A percentile compares a stretch with the other conserved stretches of the same genome.
These are phyloP conservation scores for Incumbomyces lentus DNA, from an alignment of 2,329 filamentous ascomycete species.

Conservation along the genomic window DNA sequence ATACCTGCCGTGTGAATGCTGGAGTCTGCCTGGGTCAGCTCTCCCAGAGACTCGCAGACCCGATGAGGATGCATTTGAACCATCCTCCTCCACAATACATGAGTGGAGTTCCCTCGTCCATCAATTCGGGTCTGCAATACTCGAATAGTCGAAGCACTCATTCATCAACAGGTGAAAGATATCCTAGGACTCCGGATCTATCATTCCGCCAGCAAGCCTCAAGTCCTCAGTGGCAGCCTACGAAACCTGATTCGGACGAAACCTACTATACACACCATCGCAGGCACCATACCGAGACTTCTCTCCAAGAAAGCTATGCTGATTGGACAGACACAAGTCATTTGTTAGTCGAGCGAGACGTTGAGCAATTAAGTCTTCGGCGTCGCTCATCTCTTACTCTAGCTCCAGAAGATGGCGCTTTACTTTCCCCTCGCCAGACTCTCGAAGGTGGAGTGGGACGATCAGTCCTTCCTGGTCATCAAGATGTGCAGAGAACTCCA, in stretches of 20 bases:
- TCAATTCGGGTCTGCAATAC: conserved; percentile 12
- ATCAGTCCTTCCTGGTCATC: neutral
- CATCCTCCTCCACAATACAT: neutral
- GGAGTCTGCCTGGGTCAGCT: conserved; percentile 28
- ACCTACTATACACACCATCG: neutral
- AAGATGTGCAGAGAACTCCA: conserved; percentile 7
- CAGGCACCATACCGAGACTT: neutral
- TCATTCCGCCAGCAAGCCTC: neutral
- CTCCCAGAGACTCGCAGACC: conserved; percentile 24
- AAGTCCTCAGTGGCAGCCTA: neutral
- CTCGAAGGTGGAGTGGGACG: conserved; percentile 6
- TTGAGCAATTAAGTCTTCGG: conserved; percentile 12
- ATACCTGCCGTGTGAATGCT: conserved; percentile 27
- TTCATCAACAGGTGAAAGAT: conserved; percentile 10
- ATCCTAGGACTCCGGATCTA: neutral
- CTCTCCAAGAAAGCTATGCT: neutral
- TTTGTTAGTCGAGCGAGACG: conserved; percentile 1
- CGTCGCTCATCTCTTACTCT: conserved; percentile 17
- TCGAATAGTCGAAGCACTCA: conserved; percentile 17
- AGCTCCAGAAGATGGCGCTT: conserved; percentile 14
- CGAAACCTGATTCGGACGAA: neutral
- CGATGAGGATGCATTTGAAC: neutral
- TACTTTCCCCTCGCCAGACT: conserved; percentile 11
- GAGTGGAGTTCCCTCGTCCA: neutral
- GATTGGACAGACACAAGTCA: neutral